phyloP scores from a whole-genome alignment of 371 early-diverging fungal species.

The Mortierella sp. region DNA sequence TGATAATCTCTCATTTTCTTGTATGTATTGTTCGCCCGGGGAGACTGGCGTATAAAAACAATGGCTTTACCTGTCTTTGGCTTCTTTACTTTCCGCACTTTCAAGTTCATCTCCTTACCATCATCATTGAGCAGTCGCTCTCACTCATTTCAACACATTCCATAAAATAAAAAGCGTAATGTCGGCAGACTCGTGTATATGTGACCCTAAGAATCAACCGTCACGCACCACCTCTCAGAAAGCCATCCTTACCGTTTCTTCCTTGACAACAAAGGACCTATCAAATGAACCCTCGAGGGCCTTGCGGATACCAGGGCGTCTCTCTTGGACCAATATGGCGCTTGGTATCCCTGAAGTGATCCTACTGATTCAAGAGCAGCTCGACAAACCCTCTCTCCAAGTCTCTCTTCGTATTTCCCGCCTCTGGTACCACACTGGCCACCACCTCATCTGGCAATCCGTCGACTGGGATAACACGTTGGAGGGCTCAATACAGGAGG shows the following conservation, averaged over 20 bases:
- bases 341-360: not conserved
- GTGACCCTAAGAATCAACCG: not conserved
- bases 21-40: not conserved
- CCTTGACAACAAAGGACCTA: not conserved
- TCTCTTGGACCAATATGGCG: not conserved
- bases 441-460: conserved; percentile 26
- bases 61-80: not conserved
- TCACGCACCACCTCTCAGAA: not conserved
- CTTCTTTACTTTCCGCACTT: not conserved
- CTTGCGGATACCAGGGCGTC: not conserved
- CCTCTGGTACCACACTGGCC: conserved; percentile 28
- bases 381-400: conserved; percentile 14
- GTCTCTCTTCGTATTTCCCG: conserved; percentile 27
- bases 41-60: not conserved
- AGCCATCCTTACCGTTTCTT: not conserved
- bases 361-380: conserved; percentile 5
- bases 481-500: conserved; percentile 2
- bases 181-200: not conserved
- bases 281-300: not conserved
- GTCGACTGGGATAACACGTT: conserved; percentile 42
- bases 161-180: not conserved
- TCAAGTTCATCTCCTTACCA: not conserved
- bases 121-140: not conserved
- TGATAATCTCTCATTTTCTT: conserved; percentile 3
- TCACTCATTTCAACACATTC: not conserved